Evolutionary conservation across 257 asterid species (phyloP).

Genomic region (Lavandula angustifolia): DNA sequence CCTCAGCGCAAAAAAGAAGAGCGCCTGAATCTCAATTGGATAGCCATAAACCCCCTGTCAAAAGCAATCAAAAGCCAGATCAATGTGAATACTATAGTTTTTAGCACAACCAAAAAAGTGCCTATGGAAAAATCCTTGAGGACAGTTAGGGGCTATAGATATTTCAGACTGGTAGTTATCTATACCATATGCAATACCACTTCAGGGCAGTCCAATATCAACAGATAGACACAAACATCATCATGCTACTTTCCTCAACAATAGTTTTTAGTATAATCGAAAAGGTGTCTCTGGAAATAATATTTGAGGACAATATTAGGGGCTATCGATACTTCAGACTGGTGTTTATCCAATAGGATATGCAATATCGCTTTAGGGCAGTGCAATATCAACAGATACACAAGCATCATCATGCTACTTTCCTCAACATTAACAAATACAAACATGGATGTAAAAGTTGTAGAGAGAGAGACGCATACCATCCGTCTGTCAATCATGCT

Average conservation of each 20-base stretch:
- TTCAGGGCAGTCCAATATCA: constrained; percentile 11
- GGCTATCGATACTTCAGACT: constrained; percentile 1
- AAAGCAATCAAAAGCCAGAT: constrained; percentile 21
- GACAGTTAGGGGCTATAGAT: not conserved
- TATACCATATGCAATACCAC: constrained; percentile 5
- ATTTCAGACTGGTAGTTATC: not conserved
- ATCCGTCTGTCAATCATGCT: constrained; percentile 71
- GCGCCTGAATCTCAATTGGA: constrained; percentile 73
- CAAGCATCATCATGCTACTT: constrained; percentile 9
- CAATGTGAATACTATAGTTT: constrained; percentile 10
- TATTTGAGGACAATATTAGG: not conserved
- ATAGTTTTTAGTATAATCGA: not conserved
- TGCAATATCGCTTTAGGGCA: not conserved
- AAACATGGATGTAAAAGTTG: not conserved
- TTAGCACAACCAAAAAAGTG: constrained; percentile 8
- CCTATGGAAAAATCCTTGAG: not conserved
- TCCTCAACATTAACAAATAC: constrained; percentile 16
- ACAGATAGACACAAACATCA: constrained; percentile 21
- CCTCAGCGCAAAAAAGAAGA: constrained; percentile 62
- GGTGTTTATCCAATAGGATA: not conserved
- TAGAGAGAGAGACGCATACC: constrained; percentile 35
- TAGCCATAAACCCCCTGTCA: constrained; percentile 61
- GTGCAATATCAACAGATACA: constrained; percentile 17
- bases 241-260: constrained; percentile 4
- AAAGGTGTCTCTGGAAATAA: not conserved